Base-by-base conservation (phyloP, 1,284 basidiomycete genomes). In the Ceratobasidium sp. region DNA sequence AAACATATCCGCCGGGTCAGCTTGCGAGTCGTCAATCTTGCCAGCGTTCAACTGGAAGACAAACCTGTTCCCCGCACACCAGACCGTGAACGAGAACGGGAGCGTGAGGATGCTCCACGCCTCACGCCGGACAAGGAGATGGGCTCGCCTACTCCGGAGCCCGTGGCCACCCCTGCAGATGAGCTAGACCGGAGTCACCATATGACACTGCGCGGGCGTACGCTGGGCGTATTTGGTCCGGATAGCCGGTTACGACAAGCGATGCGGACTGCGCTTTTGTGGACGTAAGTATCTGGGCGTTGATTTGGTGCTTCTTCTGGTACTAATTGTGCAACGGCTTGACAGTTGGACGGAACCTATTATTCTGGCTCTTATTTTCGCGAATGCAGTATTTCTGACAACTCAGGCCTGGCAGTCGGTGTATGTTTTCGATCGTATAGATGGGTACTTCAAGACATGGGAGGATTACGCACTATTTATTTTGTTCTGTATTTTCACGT, bases 401-500 rank as follows among this genome's bases (percentile, higher is more conserved):
- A 89, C 95, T 20, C 96, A 99, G 85, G 91, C 94, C 6, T 90
- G 87, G 80, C 80, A 84, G 78, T 79, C 86, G 83, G 81, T 90
- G 82, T 83, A 90, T 88, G 70, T 85, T 79, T 81, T 86, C 6
- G 85, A 88, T 15, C 74, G 84, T 81, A 78, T 82, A 44, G 84
- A 85, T 48, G 95, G 94, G 6, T 98, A 94, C 85, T 98, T 98
- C 85, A 91, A 93, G 78, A 82, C 85, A 15, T 97, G 96, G 95
- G 93, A 96, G 81, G 96, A 99, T 84, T 92, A 91, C 82, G 91
- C 89, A 26, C 86, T 99, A 23, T 94, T 99, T 83, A 89, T 83
- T 46, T 86, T 99, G 77, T 99, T 99, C 84, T 85, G 91, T 80
- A 82, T 95, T 80, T 99, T 96, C 88, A 97, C 96, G 91, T 94